phyloP scores from a whole-genome alignment of 75 land plant species.

The Azolla pinnata region DNA sequence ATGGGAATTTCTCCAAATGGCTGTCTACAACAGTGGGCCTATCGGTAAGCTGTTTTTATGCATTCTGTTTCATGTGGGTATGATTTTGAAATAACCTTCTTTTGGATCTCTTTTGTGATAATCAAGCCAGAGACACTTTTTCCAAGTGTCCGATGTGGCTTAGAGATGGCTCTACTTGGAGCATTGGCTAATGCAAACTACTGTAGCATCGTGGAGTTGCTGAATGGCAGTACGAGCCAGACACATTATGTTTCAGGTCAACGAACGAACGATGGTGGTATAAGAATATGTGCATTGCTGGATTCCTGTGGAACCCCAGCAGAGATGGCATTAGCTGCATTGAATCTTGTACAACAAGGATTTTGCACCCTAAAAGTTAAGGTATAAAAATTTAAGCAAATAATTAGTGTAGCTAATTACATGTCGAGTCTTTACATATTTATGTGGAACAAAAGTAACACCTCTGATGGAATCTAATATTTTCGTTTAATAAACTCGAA shows the following conservation, averaged over 20 bases:
- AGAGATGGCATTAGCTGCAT: slow-evolving; percentile 51
- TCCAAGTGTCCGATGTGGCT: slow-evolving; percentile 96
- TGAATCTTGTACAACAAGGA: slow-evolving; percentile 60
- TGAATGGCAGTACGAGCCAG: slow-evolving; percentile 17
- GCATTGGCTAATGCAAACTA: slow-evolving; percentile 55
- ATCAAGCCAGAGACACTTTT: slow-evolving; percentile 55
- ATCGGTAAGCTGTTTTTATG: slow-evolving; percentile 30
- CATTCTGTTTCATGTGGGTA: slow-evolving; percentile 3
- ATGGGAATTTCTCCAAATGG: slow-evolving; percentile 72
- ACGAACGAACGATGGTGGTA: slow-evolving; percentile 8
- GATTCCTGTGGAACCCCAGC: slow-evolving; percentile 53
- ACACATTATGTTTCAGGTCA: slow-evolving; percentile 1
- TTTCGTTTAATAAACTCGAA: too few relatives aligned
- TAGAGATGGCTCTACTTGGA: slow-evolving; percentile 88
- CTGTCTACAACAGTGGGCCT: slow-evolving; percentile 47
- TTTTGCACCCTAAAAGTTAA: slow-evolving; percentile 78
- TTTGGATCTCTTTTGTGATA: slow-evolving; percentile 9
- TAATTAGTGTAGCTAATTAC: too few relatives aligned
- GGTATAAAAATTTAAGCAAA: too few relatives aligned
- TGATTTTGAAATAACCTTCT: neutral
- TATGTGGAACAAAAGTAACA: too few relatives aligned
- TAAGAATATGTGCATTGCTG: slow-evolving; percentile 73
- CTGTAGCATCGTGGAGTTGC: slow-evolving; percentile 35
- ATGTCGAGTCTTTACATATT: too few relatives aligned
- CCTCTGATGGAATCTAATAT: too few relatives aligned